These are phyloP conservation scores for Lactifluus piperatus DNA, from an alignment of 768 basidiomycete genomes.

Conservation along the genomic window DNA sequence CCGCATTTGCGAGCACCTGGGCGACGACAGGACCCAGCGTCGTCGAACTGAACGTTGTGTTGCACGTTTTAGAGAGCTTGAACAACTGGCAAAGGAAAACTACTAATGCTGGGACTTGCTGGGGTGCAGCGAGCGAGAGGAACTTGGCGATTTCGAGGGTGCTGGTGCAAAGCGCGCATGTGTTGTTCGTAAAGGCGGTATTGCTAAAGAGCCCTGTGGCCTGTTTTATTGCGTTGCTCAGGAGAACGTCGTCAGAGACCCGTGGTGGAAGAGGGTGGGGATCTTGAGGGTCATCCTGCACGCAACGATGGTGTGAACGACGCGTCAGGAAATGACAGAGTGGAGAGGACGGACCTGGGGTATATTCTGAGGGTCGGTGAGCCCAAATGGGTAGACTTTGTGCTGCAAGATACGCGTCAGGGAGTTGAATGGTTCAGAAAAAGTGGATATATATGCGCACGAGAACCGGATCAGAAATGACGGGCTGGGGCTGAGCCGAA, in stretches of 20 bases:
- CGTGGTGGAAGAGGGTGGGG: slow-evolving; percentile 57
- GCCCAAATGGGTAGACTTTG: slow-evolving; percentile 44
- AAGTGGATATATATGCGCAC: slow-evolving; percentile 28
- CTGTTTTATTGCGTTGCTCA: slow-evolving; percentile 47
- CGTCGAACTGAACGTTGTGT: slow-evolving; percentile 36
- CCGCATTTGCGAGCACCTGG: slow-evolving; percentile 62
- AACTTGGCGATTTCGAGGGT: slow-evolving; percentile 57
- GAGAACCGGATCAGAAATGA: slow-evolving; percentile 62
- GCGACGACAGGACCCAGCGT: slow-evolving; percentile 54
- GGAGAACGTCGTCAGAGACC: slow-evolving; percentile 38
- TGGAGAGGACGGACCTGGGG: slow-evolving; percentile 33
- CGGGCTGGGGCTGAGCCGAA: slow-evolving; percentile 64
- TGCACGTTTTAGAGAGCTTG: slow-evolving; percentile 40
- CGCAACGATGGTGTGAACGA: background rate
- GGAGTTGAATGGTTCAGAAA: background rate
- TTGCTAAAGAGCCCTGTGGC: slow-evolving; percentile 46
- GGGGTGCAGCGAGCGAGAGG: slow-evolving; percentile 52
- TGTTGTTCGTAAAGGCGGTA: slow-evolving; percentile 42
- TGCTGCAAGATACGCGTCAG: slow-evolving; percentile 32
- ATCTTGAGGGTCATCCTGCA: slow-evolving; percentile 47
- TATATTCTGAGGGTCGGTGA: slow-evolving; percentile 56
- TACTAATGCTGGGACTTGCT: slow-evolving; percentile 47
- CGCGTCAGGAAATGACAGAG: background rate
- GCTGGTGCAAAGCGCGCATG: slow-evolving; percentile 53
- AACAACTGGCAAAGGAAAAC: slow-evolving; percentile 54